Evolutionary conservation across 352 stramenopile species (phyloP).

Genomic region (Phytophthora cajani): DNA sequence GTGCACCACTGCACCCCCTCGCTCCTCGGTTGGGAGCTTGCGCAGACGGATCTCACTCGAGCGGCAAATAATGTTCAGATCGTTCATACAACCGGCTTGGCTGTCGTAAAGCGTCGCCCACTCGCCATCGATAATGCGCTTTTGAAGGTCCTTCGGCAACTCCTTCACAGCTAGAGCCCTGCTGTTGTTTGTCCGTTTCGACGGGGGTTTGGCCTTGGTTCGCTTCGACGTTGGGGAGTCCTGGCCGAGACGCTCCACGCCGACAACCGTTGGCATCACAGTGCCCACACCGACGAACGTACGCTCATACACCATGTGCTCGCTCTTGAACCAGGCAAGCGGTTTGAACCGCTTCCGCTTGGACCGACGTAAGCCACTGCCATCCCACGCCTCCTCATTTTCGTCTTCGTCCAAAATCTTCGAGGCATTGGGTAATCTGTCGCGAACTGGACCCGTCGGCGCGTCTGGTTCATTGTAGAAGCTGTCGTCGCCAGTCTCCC

Average conservation of each 20-base stretch:
- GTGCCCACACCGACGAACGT: conserved; percentile 82
- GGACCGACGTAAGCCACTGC: conserved; percentile 66
- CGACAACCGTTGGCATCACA: conserved; percentile 80
- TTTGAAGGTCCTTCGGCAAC: conserved; percentile 61
- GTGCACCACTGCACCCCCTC: conserved; percentile 52
- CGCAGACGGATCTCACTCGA: conserved; percentile 76
- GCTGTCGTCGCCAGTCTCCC: conserved; percentile 63
- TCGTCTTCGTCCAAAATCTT: conserved; percentile 39
- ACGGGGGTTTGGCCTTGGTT: conserved; percentile 46
- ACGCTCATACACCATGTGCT: conserved; percentile 87
- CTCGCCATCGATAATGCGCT: conserved; percentile 67
- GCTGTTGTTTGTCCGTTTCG: conserved; percentile 47
- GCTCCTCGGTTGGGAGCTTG: conserved; percentile 64
- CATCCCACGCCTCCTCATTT: conserved; percentile 41
- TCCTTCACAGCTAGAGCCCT: conserved; percentile 45
- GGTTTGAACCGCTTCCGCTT: conserved; percentile 85
- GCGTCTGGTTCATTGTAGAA: conserved; percentile 50
- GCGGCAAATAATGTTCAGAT: conserved; percentile 84
- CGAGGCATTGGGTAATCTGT: conserved; percentile 60
- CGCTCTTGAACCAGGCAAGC: conserved; percentile 89
- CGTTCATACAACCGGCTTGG: conserved; percentile 62
- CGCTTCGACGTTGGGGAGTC: conserved; percentile 58
- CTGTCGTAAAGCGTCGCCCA: conserved; percentile 80
- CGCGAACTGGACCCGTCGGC: conserved; percentile 40
- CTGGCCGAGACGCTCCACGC: conserved; percentile 69